Percentiles rank a stretch among this genome's conserved stretches.
phyloP scores from a whole-genome alignment of 441 rosid species.

The Macaranga tanarius region DNA sequence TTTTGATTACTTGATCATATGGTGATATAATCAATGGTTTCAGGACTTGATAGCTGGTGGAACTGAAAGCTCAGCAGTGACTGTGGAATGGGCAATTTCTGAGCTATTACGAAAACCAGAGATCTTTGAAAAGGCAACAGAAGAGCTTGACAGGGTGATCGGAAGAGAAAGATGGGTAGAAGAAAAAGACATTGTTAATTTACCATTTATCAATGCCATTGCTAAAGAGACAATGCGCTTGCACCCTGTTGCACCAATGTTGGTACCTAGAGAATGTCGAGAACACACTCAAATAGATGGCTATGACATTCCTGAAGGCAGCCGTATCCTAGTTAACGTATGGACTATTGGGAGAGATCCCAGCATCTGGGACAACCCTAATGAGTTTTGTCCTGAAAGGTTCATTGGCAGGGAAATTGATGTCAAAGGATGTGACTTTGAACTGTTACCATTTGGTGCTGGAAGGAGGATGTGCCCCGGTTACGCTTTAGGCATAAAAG shows the following conservation, averaged over 20 bases:
- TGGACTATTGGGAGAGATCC: conserved; percentile 60
- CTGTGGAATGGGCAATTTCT: conserved; percentile 50
- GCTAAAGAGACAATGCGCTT: conserved; percentile 54
- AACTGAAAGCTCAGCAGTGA: conserved; percentile 46
- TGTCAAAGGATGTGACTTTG: conserved; percentile 39
- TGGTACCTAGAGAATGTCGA: conserved; percentile 42
- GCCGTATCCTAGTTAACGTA: conserved; percentile 44
- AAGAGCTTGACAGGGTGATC: conserved; percentile 31
- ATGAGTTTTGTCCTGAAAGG: conserved; percentile 54
- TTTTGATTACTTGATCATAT: too few relatives aligned
- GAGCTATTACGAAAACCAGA: conserved; percentile 40
- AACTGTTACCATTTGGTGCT: conserved; percentile 43
- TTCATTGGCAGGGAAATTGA: conserved; percentile 36
- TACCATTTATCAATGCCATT: conserved; percentile 39
- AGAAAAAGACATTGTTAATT: conserved; percentile 36
- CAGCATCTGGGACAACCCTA: conserved; percentile 38
- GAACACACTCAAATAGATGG: conserved; percentile 36
- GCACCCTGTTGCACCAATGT: conserved; percentile 48
- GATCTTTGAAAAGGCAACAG: conserved; percentile 40
- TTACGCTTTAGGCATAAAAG: conserved; percentile 29
- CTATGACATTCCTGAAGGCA: conserved; percentile 37
- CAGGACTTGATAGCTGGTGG: conserved; percentile 51
- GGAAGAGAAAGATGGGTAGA: conserved; percentile 43
- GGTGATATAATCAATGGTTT: too few relatives aligned
- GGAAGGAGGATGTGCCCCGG: conserved; percentile 48